A percentile compares a stretch with the other conserved stretches of the same genome.
phyloP scores from a whole-genome alignment of 306 rosid genomes.

The Lablab purpureus region DNA sequence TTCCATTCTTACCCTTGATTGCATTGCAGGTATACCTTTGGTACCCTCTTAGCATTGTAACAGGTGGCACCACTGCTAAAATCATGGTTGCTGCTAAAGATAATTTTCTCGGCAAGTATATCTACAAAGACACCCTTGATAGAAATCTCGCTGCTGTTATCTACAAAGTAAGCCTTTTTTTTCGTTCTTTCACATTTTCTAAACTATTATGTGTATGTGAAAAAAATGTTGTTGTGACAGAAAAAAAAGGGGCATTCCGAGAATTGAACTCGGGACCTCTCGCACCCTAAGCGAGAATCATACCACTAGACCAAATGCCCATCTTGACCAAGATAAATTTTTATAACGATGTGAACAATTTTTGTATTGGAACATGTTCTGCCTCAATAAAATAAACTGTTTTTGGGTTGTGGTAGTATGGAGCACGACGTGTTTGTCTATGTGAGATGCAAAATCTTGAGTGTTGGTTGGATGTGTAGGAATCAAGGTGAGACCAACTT shows the following conservation, averaged over 20 bases:
- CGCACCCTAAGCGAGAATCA: conserved; percentile 55
- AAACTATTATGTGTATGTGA: not conserved
- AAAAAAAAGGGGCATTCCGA: conserved; percentile 47
- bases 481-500: not conserved
- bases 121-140: conserved; percentile 92
- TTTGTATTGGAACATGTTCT: no score
- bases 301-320: conserved; percentile 52
- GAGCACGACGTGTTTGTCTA: not conserved
- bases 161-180: conserved; percentile 55
- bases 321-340: fast-evolving
- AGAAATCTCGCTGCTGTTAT: conserved; percentile 93
- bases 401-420: not conserved
- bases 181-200: not conserved
- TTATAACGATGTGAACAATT: not conserved
- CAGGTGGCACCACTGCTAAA: conserved; percentile 97
- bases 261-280: conserved; percentile 51
- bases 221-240: not conserved
- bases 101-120: conserved; percentile 89
- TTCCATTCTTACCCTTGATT: not conserved
- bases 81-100: conserved; percentile 96
- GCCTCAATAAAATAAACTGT: not conserved
- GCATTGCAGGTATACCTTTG: conserved; percentile 73
- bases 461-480: not conserved
- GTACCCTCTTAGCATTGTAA: conserved; percentile 90
- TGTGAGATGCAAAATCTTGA: not conserved